phyloP scores from a whole-genome alignment of 495 filamentous ascomycete species.

The Aspergillus olivimuriae region DNA sequence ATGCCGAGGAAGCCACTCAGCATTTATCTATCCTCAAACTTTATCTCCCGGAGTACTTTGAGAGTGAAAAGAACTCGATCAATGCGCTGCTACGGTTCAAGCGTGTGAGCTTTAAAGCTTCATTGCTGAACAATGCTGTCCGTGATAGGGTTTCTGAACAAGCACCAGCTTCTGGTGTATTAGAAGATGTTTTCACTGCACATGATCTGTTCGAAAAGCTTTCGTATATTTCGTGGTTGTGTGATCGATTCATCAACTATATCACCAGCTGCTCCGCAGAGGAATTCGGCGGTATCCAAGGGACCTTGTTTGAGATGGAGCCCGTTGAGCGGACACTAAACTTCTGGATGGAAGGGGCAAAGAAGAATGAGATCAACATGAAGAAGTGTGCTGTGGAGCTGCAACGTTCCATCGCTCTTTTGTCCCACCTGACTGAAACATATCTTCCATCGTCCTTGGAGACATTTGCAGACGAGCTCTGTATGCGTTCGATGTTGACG shows the following conservation, averaged over 20 bases:
- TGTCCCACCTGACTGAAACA: conserved; percentile 76
- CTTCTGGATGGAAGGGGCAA: conserved; percentile 76
- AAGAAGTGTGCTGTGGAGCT: conserved; percentile 73
- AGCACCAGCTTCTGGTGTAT: conserved; percentile 46
- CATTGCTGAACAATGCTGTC: conserved; percentile 69
- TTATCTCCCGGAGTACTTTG: conserved; percentile 85
- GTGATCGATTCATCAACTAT: conserved; percentile 72
- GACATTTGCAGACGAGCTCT: conserved; percentile 71
- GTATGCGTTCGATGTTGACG: conserved; percentile 68
- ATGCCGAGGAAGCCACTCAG: conserved; percentile 82
- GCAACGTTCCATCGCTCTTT: conserved; percentile 71
- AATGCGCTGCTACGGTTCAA: conserved; percentile 81
- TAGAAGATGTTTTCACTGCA: conserved; percentile 70
- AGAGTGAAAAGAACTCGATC: conserved; percentile 72
- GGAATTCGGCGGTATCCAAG: conserved; percentile 68
- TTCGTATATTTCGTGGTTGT: conserved; percentile 74
- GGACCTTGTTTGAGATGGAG: conserved; percentile 80
- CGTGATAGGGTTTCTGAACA: conserved; percentile 63
- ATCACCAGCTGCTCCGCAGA: conserved; percentile 70
- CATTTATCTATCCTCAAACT: conserved; percentile 81
- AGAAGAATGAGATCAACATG: conserved; percentile 81
- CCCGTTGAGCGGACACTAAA: conserved; percentile 88
- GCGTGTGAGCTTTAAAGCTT: conserved; percentile 82
- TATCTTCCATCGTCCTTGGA: conserved; percentile 67
- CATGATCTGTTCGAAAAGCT: conserved; percentile 81